A percentile compares a stretch with the other conserved stretches of the same genome.
Conservation (phyloP, 179 eudicot species). For the Silene vulgaris region DNA sequence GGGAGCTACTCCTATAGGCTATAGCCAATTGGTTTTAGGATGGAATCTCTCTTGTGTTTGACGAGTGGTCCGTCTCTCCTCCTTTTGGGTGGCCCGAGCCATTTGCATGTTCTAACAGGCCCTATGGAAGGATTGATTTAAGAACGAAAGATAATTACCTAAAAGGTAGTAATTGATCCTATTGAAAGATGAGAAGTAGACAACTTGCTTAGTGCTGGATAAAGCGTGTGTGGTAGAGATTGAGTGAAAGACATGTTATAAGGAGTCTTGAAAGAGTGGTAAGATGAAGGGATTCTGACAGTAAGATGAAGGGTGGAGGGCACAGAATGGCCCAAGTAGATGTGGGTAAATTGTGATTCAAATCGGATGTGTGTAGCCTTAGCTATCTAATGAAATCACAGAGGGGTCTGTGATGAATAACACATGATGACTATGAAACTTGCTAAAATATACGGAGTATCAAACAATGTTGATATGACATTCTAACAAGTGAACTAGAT, state of each 20-base stretch:
- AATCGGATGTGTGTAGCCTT: background rate
- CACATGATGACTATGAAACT: background rate
- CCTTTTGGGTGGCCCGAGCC: no score
- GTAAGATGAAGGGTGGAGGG: background rate
- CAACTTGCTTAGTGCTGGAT: background rate
- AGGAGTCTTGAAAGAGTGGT: background rate
- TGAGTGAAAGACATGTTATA: constrained; percentile 1
- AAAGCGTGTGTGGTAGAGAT: background rate
- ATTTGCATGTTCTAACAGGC: no score
- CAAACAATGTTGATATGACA: background rate
- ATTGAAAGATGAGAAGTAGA: background rate
- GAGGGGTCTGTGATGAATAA: background rate
- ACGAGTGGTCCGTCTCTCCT: no score
- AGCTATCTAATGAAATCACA: background rate
- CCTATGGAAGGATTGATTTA: background rate
- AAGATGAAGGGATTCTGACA: background rate
- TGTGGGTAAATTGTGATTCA: background rate
- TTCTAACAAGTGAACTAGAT: background rate
- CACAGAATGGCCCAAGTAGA: constrained; percentile 7
- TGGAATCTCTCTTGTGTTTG: no score
- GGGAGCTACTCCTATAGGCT: no score
- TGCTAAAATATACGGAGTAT: background rate
- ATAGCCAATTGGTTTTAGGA: no score
- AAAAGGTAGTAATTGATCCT: background rate
- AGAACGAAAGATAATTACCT: background rate